Evolutionary conservation across 176 grass and related monocot genomes (phyloP).

Genomic region (Juncus inflexus): DNA sequence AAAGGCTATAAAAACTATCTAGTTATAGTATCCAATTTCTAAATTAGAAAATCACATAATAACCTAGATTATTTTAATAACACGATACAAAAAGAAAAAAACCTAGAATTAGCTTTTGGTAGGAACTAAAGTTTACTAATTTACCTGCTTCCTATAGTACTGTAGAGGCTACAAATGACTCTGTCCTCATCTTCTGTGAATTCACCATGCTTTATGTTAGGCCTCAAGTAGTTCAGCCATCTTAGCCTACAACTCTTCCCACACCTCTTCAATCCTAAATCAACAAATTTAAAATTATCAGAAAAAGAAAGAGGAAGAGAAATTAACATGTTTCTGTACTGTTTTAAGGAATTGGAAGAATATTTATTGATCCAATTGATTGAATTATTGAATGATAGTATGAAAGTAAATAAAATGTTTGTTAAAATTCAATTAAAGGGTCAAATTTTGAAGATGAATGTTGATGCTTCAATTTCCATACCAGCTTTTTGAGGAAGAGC

Average conservation of each 20-base stretch:
- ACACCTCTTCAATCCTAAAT: conserved; percentile 74
- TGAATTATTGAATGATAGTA: not conserved
- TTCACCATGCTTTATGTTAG: conserved; percentile 88
- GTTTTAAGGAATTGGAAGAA: not conserved
- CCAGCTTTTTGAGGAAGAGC: conserved; percentile 92
- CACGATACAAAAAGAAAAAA: not conserved
- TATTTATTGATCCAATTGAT: not conserved
- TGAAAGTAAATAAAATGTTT: not conserved
- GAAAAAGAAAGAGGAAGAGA: not conserved
- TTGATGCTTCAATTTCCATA: conserved; percentile 6
- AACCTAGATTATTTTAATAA: too few relatives aligned
- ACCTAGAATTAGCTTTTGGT: not conserved
- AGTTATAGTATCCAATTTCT: conserved; percentile 8
- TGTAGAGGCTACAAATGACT: conserved; percentile 72
- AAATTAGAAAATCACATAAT: not conserved
- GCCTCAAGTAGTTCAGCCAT: conserved; percentile 97
- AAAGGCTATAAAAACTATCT: not conserved
- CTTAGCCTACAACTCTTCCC: conserved; percentile 94
- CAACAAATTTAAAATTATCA: not conserved
- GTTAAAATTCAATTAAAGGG: not conserved
- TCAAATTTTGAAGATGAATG: conserved; percentile 7
- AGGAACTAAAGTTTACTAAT: not conserved
- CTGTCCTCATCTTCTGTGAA: conserved; percentile 86
- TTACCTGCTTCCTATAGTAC: conserved; percentile 92
- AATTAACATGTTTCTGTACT: not conserved